Conservation (phyloP, 2,329 filamentous ascomycete genomes). For the Trichoderma atroviride region DNA sequence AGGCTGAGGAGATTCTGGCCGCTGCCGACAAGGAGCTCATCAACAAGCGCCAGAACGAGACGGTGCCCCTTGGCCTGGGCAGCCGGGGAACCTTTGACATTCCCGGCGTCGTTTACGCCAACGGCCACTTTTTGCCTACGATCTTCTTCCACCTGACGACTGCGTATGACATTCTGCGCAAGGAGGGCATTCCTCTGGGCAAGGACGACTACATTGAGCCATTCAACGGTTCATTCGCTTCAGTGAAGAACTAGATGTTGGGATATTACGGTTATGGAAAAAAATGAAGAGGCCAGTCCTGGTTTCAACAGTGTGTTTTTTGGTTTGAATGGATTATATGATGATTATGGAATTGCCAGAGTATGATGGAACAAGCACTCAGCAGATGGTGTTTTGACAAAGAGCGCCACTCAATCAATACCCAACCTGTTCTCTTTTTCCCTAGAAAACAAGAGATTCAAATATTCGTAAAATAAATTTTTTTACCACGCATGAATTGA, state of each 20-base stretch:
- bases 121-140: conserved; percentile 58
- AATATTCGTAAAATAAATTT: neutral
- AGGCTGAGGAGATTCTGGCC: conserved; percentile 37
- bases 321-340: neutral
- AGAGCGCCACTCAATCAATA: conserved; percentile 8
- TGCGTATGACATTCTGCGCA: conserved; percentile 63
- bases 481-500: neutral
- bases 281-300: neutral
- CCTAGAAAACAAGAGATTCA: neutral
- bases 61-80: conserved; percentile 38
- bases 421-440: neutral
- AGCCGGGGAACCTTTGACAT: conserved; percentile 35
- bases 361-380: neutral
- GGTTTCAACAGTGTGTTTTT: neutral
- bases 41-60: conserved; percentile 37
- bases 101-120: conserved; percentile 46
- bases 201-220: conserved; percentile 57
- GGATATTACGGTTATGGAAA: neutral
- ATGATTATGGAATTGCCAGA: neutral
- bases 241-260: neutral
- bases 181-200: conserved; percentile 62
- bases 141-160: conserved; percentile 65
- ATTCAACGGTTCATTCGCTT: conserved; percentile 32
- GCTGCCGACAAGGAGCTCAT: conserved; percentile 40
- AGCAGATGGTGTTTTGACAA: neutral